Evolutionary conservation across 495 filamentous ascomycete species (phyloP).

Genomic region (Astrothelium macrocarpum): DNA sequence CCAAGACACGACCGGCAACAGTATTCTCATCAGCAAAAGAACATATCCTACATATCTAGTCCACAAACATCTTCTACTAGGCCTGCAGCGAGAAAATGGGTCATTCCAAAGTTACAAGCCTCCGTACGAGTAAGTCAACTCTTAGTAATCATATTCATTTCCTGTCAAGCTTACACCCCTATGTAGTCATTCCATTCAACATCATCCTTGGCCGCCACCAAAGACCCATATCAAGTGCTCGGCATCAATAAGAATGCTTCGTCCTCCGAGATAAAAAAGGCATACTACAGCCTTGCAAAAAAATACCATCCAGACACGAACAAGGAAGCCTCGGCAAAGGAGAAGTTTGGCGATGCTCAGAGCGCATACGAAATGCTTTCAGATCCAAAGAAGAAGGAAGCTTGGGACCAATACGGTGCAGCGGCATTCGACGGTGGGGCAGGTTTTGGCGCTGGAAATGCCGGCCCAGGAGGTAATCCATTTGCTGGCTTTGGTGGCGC

Average conservation of each 20-base stretch:
- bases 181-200: constrained; percentile 72
- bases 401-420: constrained; percentile 82
- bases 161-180: neutral
- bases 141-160: neutral
- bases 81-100: neutral
- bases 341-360: constrained; percentile 87
- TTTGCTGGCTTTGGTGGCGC: constrained; percentile 49
- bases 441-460: constrained; percentile 49
- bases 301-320: constrained; percentile 98
- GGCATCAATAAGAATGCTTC: constrained; percentile 75
- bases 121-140: constrained; percentile 10
- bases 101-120: neutral
- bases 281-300: constrained; percentile 96
- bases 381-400: constrained; percentile 81
- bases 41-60: neutral
- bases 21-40: constrained; percentile 9
- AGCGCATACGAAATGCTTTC: constrained; percentile 85
- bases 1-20: constrained; percentile 40
- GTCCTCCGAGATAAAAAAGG: constrained; percentile 89
- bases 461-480: constrained; percentile 47
- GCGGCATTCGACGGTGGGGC: constrained; percentile 75
- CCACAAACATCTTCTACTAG: neutral
- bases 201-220: constrained; percentile 47
- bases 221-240: constrained; percentile 77
- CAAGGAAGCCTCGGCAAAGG: constrained; percentile 83